Percentiles rank a stretch among this genome's conserved stretches.
phyloP scores from a whole-genome alignment of 2,329 filamentous ascomycete species.

The Fusarium sarcochroum region DNA sequence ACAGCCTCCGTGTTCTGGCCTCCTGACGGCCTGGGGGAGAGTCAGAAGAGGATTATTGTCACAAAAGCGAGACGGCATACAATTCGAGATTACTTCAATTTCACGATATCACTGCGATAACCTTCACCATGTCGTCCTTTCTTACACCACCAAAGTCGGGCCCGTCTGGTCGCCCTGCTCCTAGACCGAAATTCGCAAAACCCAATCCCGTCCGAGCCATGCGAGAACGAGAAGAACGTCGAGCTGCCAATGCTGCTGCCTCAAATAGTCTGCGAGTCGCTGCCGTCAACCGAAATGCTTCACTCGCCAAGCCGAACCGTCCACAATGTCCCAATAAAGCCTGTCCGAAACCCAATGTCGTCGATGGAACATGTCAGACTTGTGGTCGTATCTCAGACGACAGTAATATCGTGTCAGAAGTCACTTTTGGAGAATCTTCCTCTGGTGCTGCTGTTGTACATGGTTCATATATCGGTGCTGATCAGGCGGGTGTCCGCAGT shows the following conservation, averaged over 20 bases:
- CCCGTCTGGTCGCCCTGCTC: conserved; percentile 45
- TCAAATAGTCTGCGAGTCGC: conserved; percentile 47
- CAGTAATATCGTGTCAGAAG: conserved; percentile 90
- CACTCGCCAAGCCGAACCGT: conserved; percentile 54
- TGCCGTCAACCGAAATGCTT: conserved; percentile 50
- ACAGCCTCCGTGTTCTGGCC: conserved; percentile 13
- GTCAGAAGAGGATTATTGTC: conserved; percentile 5
- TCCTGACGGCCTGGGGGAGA: conserved; percentile 35
- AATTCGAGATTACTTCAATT: conserved; percentile 2
- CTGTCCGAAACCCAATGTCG: conserved; percentile 72
- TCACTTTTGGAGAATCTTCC: conserved; percentile 90
- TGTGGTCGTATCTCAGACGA: conserved; percentile 90
- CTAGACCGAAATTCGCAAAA: conserved; percentile 59
- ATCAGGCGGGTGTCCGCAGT: conserved; percentile 83
- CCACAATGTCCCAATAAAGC: conserved; percentile 70
- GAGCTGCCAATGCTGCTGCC: conserved; percentile 53
- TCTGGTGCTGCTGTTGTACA: conserved; percentile 91
- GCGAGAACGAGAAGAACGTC: conserved; percentile 65
- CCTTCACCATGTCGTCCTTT: conserved; percentile 62
- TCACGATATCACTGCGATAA: conserved; percentile 4
- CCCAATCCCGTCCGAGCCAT: conserved; percentile 66
- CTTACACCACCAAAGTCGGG: conserved; percentile 58
- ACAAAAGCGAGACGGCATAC: conserved; percentile 3
- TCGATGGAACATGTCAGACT: conserved; percentile 80
- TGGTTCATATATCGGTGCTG: conserved; percentile 87